Percentiles rank a stretch among this genome's conserved stretches.
Evolutionary conservation across 106 monocot genomes (phyloP).

Genomic region (Hemerocallis citrina): DNA sequence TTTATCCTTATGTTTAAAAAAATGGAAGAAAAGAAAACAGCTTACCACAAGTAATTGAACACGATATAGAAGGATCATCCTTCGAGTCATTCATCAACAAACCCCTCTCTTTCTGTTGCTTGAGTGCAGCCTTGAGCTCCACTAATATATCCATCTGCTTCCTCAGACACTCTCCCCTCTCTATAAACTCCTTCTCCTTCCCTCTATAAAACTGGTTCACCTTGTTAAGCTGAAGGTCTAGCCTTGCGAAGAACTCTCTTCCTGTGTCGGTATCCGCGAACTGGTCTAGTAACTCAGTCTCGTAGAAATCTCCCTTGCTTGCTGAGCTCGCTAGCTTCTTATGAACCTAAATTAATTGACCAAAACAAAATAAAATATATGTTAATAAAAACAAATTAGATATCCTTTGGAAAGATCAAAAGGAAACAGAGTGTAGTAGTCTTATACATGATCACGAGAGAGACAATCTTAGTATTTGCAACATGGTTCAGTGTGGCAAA

Average conservation of each 20-base stretch:
- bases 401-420: too few species aligned
- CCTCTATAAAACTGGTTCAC: slow-evolving; percentile 95
- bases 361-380: too few species aligned
- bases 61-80: slow-evolving; percentile 59
- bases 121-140: slow-evolving; percentile 53
- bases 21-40: not conserved
- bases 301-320: slow-evolving; percentile 80
- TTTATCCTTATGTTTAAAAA: not conserved
- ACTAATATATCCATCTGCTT: slow-evolving; percentile 89
- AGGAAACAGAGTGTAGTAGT: too few species aligned
- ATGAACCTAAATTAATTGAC: slow-evolving; percentile 61
- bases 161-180: slow-evolving; percentile 73
- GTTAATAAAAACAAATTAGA: too few species aligned
- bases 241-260: slow-evolving; percentile 71
- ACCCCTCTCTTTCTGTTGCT: slow-evolving; percentile 36
- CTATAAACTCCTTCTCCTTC: slow-evolving; percentile 82
- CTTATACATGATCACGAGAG: too few species aligned
- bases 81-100: slow-evolving; percentile 20
- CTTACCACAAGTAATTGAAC: slow-evolving; percentile 55
- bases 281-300: slow-evolving; percentile 78
- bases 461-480: too few species aligned
- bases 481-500: too few species aligned
- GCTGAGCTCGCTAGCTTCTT: slow-evolving; percentile 65
- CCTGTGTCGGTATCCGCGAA: slow-evolving; percentile 55
- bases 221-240: slow-evolving; percentile 92